Base-by-base conservation (phyloP, 2,329 filamentous ascomycete species). In the Alternaria sp. region DNA sequence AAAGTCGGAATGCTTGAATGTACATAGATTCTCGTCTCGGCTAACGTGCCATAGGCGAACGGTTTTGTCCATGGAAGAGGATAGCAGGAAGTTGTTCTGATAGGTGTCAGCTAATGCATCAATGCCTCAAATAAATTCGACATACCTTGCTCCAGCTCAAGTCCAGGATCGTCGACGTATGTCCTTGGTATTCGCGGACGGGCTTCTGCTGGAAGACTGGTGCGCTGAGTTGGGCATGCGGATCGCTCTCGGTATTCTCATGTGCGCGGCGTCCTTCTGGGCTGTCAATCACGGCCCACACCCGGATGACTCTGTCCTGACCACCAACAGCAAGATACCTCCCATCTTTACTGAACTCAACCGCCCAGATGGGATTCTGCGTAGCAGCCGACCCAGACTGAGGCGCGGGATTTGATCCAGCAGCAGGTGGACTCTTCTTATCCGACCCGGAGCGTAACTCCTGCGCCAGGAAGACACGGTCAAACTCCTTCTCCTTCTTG, bases 51-150 rank as follows among this genome's bases (percentile, higher is more conserved):
- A 99, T 51, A 99, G 81, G 13, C 93, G 88, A 12, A 99, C 96
- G 0, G 94, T 97, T 83, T 97, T 97, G 78, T 99, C 96, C 93
- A 98, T 97, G 0, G 94, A 97, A 0, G 94, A 96, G 4, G 95
- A 97, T 15, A 99, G 85, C 26, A 99, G 81, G 71, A 99, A 99
- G 78, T 97, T 97, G 81, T 99, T 99, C 85, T 87, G 46, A 3
- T 10, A 6, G 0, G 13, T 32, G 49, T 66, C 30, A 61, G 58
- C 44, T 40, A 5, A 15, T 25, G 28, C n/a, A 13, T 12, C 2
- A 9, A 10, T 2, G 23, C 3, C 44, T 21, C 28, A 5, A 3
- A 12, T 13, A 12, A 54, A 10, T 13, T 6, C 13, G n/a, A 63
- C 62, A 57, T 58, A 87, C 86, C 81, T 98, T 99, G 83, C 95